phyloP scores from a whole-genome alignment of 2,329 filamentous ascomycete species.

The Onygenales sp. region DNA sequence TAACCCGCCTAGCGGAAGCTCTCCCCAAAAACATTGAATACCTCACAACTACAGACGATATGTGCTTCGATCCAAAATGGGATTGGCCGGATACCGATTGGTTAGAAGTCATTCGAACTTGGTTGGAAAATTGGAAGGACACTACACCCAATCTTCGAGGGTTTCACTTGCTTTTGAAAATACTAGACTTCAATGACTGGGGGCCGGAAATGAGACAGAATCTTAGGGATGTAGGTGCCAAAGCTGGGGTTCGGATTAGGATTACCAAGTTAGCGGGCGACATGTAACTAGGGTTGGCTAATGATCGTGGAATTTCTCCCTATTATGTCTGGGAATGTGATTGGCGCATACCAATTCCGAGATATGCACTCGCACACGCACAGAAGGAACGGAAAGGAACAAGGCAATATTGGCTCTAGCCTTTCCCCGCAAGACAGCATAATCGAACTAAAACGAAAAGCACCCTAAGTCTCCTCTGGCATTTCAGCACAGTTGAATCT shows the following conservation, averaged over 20 bases:
- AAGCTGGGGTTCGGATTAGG: slow-evolving; percentile 1
- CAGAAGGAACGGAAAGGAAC: background rate
- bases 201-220: slow-evolving; percentile 3
- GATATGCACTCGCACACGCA: background rate
- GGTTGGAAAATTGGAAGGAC: slow-evolving; percentile 9
- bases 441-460: too few species aligned
- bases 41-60: slow-evolving; percentile 12
- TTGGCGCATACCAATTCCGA: background rate
- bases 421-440: background rate
- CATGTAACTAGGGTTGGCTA: background rate
- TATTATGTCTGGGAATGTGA: background rate
- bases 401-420: background rate
- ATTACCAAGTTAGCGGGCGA: slow-evolving; percentile 1
- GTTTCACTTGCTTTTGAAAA: slow-evolving; percentile 5
- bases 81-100: slow-evolving; percentile 1
- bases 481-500: background rate
- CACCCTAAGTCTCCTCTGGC: background rate
- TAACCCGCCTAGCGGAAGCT: slow-evolving; percentile 3
- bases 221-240: slow-evolving; percentile 1
- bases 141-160: slow-evolving; percentile 9
- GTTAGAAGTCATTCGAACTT: slow-evolving; percentile 7
- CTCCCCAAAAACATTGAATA: slow-evolving; percentile 12
- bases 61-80: slow-evolving; percentile 8
- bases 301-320: background rate
- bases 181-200: background rate